Evolutionary conservation across 2,329 filamentous ascomycete genomes (phyloP), one percentile per base, ranked within the genome.

Genomic region (Zelopaecilomyces penicillatus): DNA sequence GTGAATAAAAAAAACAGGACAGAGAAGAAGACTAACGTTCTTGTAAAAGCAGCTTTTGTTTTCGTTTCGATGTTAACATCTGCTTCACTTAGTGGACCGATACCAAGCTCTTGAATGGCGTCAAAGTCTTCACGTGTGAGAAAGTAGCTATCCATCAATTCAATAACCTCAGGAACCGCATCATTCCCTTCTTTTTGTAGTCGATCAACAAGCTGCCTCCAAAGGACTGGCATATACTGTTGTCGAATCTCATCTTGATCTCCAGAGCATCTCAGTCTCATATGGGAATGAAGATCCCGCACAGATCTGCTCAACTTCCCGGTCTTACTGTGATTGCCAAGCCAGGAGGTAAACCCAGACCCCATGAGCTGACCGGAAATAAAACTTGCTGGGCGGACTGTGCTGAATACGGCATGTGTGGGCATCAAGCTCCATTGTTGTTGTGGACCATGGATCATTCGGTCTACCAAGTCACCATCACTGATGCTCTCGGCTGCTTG

Each of bases 341-440:
- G 78, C 93, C 93, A 98, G 5, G 78, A 76, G 0, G 93, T 93
- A 61, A 98, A 98, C 36, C 74, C 74, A 32, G 87, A 85, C 4
- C 78, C 78, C 51, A 79, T 74, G 54, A 94, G 78, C 55, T 84
- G 83, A 35, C 93, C 93, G 41, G 87, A 79, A 8, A 93, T 74
- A 59, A 85, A 95, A 63, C 88, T 95, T 6, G 93, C 84, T 4
- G 93, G 93, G 28, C 87, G 76, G 27, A 98, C 91, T 44, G 95
- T 94, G 60, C 90, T 95, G 69, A 97, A 96, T 34, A 96, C 76
- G 28, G 90, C 93, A 65, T 98, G 93, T 2, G 87, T 85, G 10
- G 93, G 93, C 93, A 98, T 98, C 50, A 98, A 69, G 59, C 87
- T 93, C 93, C 93, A 98, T 50, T 98, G 93, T 61, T 98, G 93